These are phyloP conservation scores for Euphorbia peplus DNA, from an alignment of 345 rosid genomes.

Conservation along the genomic window DNA sequence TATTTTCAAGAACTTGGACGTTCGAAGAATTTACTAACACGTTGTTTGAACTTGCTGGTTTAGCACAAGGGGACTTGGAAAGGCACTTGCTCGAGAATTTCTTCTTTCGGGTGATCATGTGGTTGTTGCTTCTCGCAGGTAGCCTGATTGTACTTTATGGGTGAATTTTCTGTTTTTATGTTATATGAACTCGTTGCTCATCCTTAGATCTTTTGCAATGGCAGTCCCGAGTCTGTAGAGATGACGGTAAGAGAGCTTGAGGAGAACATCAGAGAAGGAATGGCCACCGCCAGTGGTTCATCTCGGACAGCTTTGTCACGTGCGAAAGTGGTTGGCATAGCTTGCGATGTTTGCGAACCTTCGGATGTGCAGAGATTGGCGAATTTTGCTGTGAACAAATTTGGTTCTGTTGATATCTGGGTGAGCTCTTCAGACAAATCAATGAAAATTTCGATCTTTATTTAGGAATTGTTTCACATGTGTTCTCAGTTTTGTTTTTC, in stretches of 20 bases:
- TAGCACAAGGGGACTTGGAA: conserved; percentile 89
- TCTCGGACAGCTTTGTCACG: conserved; percentile 42
- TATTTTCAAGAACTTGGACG: neutral
- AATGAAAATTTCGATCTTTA: no score
- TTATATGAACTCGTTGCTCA: conserved; percentile 13
- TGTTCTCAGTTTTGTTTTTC: conserved; percentile 2
- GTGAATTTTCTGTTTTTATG: neutral
- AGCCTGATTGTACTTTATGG: neutral
- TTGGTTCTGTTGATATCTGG: conserved; percentile 87
- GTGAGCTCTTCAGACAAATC: conserved; percentile 34
- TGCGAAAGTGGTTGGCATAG: conserved; percentile 80
- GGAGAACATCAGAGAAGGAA: conserved; percentile 69
- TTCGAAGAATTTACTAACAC: conserved; percentile 4
- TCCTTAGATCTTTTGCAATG: conserved; percentile 25
- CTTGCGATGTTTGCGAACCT: conserved; percentile 77
- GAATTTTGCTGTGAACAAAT: conserved; percentile 61
- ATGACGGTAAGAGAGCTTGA: conserved; percentile 76
- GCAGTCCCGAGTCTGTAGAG: conserved; percentile 72
- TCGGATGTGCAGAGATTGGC: conserved; percentile 70
- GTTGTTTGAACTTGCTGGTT: conserved; percentile 26
- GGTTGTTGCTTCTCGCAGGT: conserved; percentile 92
- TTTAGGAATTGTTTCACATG: no score
- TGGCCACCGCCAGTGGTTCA: conserved; percentile 39
- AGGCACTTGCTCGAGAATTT: conserved; percentile 96
- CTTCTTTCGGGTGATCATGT: conserved; percentile 92